Conservation (phyloP, 441 rosid species). For the Pelargonium citronellum region DNA sequence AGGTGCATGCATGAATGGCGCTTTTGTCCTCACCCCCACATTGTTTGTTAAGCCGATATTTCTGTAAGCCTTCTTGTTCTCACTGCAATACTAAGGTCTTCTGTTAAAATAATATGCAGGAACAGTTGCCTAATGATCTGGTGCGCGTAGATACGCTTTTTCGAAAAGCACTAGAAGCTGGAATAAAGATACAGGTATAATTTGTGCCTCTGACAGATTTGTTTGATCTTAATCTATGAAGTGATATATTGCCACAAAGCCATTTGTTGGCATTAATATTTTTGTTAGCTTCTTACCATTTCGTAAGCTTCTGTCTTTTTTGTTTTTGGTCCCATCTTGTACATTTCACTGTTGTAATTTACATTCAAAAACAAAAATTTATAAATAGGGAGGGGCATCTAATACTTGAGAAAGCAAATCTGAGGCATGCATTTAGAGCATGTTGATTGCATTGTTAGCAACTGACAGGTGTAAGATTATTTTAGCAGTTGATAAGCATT, state of each 20-base stretch:
- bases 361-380: background rate
- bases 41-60: background rate
- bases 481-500: background rate
- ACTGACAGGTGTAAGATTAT: background rate
- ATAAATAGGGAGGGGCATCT: background rate
- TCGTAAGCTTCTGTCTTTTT: background rate
- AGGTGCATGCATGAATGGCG: background rate
- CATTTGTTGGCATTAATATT: background rate
- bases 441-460: background rate
- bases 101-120: slow-evolving; percentile 41
- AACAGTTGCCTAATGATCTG: slow-evolving; percentile 77
- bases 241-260: background rate
- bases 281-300: background rate
- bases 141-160: slow-evolving; percentile 75
- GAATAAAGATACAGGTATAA: slow-evolving; percentile 66
- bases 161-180: slow-evolving; percentile 57
- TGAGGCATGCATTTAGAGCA: slow-evolving; percentile 3
- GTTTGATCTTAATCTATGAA: background rate
- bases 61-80: background rate
- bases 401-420: slow-evolving; percentile 5
- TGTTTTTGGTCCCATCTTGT: background rate
- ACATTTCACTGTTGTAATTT: background rate
- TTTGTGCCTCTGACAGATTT: slow-evolving; percentile 13
- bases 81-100: slow-evolving; percentile 10
- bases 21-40: slow-evolving; percentile 3